These are phyloP conservation scores for Casuarina equisetifolia DNA, from an alignment of 306 rosid species.

Conservation along the genomic window DNA sequence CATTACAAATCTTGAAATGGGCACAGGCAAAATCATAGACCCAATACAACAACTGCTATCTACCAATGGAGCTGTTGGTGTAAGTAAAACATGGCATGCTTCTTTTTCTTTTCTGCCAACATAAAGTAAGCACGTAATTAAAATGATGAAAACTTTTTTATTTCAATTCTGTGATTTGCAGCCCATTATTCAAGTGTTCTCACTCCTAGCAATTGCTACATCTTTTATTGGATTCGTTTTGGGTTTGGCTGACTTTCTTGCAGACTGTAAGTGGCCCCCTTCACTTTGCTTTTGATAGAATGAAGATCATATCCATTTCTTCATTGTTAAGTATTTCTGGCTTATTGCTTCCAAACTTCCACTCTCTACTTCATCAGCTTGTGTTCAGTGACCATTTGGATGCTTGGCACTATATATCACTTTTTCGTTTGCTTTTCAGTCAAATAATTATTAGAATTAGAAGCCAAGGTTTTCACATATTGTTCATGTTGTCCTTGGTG, in stretches of 20 bases:
- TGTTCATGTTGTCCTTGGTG: neutral
- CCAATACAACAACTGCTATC: conserved; percentile 70
- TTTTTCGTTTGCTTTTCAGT: neutral
- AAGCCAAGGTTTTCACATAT: neutral
- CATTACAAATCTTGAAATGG: conserved; percentile 43
- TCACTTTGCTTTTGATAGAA: conserved; percentile 8
- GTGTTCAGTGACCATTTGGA: neutral
- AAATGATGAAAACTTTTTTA: conserved; percentile 7
- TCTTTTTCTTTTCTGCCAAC: neutral
- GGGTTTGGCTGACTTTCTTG: conserved; percentile 74
- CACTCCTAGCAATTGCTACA: conserved; percentile 74
- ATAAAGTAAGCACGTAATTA: neutral
- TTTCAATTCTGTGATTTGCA: conserved; percentile 37
- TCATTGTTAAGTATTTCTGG: neutral
- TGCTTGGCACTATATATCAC: neutral
- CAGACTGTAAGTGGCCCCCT: conserved; percentile 61
- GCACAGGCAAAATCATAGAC: conserved; percentile 44
- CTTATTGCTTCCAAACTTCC: neutral
- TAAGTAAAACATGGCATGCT: conserved; percentile 31
- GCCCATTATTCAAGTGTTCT: conserved; percentile 76
- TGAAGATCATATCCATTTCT: neutral
- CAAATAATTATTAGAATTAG: neutral
- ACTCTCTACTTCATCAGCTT: conserved; percentile 11
- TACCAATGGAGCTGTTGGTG: conserved; percentile 64
- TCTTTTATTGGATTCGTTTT: conserved; percentile 80